phyloP scores from a whole-genome alignment of 305 asterid species.

The Stenogyne calaminthoides region DNA sequence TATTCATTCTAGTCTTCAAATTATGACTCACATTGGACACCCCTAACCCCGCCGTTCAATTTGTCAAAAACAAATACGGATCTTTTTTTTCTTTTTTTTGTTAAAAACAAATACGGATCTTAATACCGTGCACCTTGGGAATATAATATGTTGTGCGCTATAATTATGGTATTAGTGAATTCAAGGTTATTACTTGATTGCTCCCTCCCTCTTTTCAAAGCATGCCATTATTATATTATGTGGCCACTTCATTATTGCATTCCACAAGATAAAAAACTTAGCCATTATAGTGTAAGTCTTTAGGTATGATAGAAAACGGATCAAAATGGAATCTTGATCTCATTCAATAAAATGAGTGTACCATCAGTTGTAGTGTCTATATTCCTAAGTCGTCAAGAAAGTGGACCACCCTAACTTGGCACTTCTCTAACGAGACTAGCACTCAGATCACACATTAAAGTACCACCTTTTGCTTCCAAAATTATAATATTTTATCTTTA shows the following conservation, averaged over 20 bases:
- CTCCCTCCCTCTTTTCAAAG: neutral
- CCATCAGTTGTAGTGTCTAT: neutral
- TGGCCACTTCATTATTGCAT: neutral
- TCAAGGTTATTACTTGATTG: too few relatives aligned
- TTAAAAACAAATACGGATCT: too few relatives aligned
- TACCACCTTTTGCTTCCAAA: neutral
- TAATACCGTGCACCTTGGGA: too few relatives aligned
- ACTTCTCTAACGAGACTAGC: neutral
- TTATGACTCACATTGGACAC: too few relatives aligned
- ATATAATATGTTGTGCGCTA: too few relatives aligned
- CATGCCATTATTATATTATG: neutral
- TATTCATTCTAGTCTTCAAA: too few relatives aligned
- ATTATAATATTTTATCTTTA: too few relatives aligned
- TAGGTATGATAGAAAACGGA: neutral
- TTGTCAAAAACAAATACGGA: too few relatives aligned
- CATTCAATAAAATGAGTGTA: neutral
- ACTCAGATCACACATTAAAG: neutral
- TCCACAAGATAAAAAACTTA: neutral
- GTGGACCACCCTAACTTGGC: slow-evolving; percentile 13
- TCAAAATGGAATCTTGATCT: neutral
- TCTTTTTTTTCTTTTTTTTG: too few relatives aligned
- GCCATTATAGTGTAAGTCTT: neutral
- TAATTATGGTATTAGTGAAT: neutral
- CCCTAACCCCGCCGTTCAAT: too few relatives aligned
- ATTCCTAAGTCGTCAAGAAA: neutral